Conservation (phyloP, 768 basidiomycete species). For the Auricularia auricula-judae region DNA sequence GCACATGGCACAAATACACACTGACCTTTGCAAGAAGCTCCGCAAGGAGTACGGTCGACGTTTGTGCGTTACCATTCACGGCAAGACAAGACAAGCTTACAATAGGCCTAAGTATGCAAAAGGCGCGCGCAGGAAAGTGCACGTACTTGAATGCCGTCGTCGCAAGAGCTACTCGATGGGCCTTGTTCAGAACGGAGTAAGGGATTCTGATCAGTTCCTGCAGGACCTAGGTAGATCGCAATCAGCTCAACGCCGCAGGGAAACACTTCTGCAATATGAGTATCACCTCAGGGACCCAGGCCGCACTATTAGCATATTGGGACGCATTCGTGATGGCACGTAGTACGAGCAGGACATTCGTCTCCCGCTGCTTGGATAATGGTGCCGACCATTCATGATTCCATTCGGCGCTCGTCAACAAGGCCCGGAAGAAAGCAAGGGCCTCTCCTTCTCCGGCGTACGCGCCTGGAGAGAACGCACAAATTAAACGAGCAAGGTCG, state of each 20-base stretch:
- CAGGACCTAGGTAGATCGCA: conserved; percentile 36
- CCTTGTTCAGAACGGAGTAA: conserved; percentile 49
- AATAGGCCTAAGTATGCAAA: background rate
- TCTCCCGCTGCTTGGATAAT: conserved; percentile 64
- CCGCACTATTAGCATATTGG: conserved; percentile 19
- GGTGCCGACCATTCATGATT: conserved; percentile 39
- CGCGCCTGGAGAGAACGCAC: conserved; percentile 48
- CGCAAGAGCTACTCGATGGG: conserved; percentile 64
- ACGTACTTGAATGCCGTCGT: conserved; percentile 85
- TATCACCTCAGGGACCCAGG: conserved; percentile 1
- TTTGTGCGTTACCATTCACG: conserved; percentile 20
- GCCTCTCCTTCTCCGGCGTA: conserved; percentile 34
- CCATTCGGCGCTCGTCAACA: conserved; percentile 67
- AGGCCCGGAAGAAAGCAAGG: conserved; percentile 42
- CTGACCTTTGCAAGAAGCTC: background rate
- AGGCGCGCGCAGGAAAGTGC: background rate
- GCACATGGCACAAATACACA: background rate
- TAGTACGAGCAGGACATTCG: conserved; percentile 70
- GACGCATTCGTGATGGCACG: conserved; percentile 74
- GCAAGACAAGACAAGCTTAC: conserved; percentile 55
- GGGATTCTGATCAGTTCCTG: conserved; percentile 38
- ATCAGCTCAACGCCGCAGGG: background rate
- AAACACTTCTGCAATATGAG: no score
- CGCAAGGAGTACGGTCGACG: background rate
- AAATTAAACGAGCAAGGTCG: conserved; percentile 71